phyloP scores from a whole-genome alignment of 371 early-diverging fungal genomes.

The Mucor piriformis region DNA sequence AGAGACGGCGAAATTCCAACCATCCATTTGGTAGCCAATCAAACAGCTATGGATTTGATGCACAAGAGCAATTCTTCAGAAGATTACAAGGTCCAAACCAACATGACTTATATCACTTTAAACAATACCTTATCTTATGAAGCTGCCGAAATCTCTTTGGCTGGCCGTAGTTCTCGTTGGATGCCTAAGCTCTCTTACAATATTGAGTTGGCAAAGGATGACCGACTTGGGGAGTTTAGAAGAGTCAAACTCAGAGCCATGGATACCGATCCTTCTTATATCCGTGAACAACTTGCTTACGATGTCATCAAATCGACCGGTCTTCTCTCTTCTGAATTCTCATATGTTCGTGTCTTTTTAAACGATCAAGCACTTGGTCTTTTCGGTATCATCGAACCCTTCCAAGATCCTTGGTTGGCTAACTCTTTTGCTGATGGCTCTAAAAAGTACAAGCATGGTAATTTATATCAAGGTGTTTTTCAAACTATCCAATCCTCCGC shows the following conservation, averaged over 20 bases:
- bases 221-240: slow-evolving; percentile 27
- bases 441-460: slow-evolving; percentile 33
- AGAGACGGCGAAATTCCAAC: slow-evolving; percentile 30
- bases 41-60: slow-evolving; percentile 15
- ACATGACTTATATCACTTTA: slow-evolving; percentile 22
- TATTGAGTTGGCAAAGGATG: slow-evolving; percentile 21
- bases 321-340: slow-evolving; percentile 25
- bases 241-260: slow-evolving; percentile 38
- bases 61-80: slow-evolving; percentile 4
- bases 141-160: slow-evolving; percentile 20
- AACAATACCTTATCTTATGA: slow-evolving; percentile 3
- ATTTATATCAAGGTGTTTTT: slow-evolving; percentile 35
- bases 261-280: slow-evolving; percentile 39
- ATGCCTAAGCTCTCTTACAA: slow-evolving; percentile 34
- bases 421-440: slow-evolving; percentile 39
- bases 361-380: slow-evolving; percentile 41
- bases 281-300: slow-evolving; percentile 37
- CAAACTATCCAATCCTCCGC: background rate
- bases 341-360: slow-evolving; percentile 35
- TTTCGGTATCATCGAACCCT: slow-evolving; percentile 39
- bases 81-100: slow-evolving; percentile 9
- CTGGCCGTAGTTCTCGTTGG: slow-evolving; percentile 35
- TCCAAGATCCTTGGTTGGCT: slow-evolving; percentile 39
- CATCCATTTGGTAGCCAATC: slow-evolving; percentile 17
- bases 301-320: slow-evolving; percentile 32